These are phyloP conservation scores for Acer yangbiense DNA, from an alignment of 345 rosid genomes.

Conservation along the genomic window DNA sequence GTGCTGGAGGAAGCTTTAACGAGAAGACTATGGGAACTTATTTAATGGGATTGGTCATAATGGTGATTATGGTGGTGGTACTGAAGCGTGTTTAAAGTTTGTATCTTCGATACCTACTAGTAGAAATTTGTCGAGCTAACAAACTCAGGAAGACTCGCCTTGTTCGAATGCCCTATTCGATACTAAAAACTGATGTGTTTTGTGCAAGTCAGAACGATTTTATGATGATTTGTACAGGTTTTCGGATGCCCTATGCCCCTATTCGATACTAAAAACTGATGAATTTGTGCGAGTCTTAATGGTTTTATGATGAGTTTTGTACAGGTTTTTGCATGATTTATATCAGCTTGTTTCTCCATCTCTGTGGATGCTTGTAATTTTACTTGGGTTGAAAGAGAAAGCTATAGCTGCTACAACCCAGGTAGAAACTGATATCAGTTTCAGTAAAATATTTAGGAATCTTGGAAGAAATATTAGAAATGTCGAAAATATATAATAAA, in stretches of 20 bases:
- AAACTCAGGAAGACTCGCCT: background rate
- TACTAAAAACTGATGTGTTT: background rate
- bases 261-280: background rate
- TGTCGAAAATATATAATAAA: no score
- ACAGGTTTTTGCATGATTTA: background rate
- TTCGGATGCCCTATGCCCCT: no score
- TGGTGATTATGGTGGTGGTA: constrained; percentile 62
- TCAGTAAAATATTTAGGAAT: no score
- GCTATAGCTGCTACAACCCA: no score
- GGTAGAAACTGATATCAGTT: no score
- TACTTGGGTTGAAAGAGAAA: no score
- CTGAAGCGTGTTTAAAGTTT: constrained; percentile 51
- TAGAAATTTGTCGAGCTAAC: constrained; percentile 45
- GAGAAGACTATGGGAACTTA: constrained; percentile 44
- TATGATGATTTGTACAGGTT: no score
- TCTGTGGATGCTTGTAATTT: no score
- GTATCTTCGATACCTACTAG: background rate
- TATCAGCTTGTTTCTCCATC: background rate
- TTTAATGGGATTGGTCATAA: constrained; percentile 60
- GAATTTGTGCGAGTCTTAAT: background rate
- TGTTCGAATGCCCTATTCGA: background rate
- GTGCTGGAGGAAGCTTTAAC: constrained; percentile 24
- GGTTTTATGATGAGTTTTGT: background rate
- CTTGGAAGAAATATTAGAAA: no score
- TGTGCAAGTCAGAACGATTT: no score